Evolutionary conservation across 176 grass and related monocot genomes (phyloP).

Genomic region (Pontederia crassipes): DNA sequence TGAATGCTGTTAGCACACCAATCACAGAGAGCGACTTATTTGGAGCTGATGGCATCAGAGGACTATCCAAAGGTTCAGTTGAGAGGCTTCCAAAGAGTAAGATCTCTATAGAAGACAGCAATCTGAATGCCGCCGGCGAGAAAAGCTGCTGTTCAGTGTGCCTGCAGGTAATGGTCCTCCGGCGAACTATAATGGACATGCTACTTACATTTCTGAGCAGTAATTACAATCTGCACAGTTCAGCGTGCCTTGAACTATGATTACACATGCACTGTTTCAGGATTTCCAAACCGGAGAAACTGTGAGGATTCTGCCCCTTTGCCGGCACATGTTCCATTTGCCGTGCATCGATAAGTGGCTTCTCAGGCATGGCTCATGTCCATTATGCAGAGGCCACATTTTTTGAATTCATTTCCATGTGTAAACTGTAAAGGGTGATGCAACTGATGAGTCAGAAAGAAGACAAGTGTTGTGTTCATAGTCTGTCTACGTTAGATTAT

Average conservation of each 20-base stretch:
- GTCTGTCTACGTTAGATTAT: too few species aligned
- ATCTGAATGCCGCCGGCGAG: slow-evolving; percentile 40
- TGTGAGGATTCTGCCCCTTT: slow-evolving; percentile 42
- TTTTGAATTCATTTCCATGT: not conserved
- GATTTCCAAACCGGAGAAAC: slow-evolving; percentile 52
- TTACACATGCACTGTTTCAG: slow-evolving; percentile 9
- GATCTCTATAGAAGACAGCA: slow-evolving; percentile 25
- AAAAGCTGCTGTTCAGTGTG: slow-evolving; percentile 76
- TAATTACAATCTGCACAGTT: not conserved
- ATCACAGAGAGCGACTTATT: slow-evolving; percentile 80
- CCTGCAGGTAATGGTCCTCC: slow-evolving; percentile 37
- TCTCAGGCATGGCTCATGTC: slow-evolving; percentile 65
- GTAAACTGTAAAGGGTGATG: too few species aligned
- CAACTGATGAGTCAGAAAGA: too few species aligned
- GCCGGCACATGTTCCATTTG: slow-evolving; percentile 57
- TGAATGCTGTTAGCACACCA: slow-evolving; percentile 65
- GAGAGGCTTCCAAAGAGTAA: slow-evolving; percentile 41
- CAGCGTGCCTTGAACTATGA: too few species aligned
- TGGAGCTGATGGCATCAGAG: slow-evolving; percentile 33
- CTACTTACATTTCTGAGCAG: not conserved
- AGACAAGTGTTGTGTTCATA: too few species aligned
- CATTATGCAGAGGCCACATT: slow-evolving; percentile 50
- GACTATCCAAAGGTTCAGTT: slow-evolving; percentile 30
- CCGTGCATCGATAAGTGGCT: slow-evolving; percentile 83
- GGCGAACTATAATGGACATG: not conserved